Percentiles rank a stretch among this genome's conserved stretches.
Evolutionary conservation across 163 green algal genomes (phyloP).

Genomic region (Scenedesmus sp.): DNA sequence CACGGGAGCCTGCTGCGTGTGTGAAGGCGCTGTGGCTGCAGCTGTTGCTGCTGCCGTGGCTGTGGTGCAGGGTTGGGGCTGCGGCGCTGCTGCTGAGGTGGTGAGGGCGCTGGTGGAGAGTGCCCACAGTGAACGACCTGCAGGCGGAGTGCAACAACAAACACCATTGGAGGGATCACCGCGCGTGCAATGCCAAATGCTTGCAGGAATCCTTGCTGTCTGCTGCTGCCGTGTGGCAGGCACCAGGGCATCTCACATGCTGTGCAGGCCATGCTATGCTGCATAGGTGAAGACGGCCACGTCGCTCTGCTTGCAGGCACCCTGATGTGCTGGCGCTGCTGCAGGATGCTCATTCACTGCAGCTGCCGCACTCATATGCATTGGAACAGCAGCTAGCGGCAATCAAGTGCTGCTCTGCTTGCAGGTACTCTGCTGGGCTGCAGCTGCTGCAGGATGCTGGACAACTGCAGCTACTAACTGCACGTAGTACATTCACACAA

Average conservation of each 20-base stretch:
- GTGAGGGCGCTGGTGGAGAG: background rate
- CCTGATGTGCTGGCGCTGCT: background rate
- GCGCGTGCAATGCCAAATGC: background rate
- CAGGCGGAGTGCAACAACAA: background rate
- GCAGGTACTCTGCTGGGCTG: too few relatives aligned
- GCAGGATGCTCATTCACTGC: background rate
- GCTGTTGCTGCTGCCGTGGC: slow-evolving; percentile 4
- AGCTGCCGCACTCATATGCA: background rate
- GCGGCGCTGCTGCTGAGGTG: background rate
- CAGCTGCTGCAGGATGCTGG: too few relatives aligned
- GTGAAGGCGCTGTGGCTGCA: background rate
- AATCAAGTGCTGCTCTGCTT: background rate
- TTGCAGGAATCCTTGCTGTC: background rate
- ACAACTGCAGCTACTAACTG: too few relatives aligned
- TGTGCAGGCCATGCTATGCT: background rate
- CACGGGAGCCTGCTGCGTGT: background rate
- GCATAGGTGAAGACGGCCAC: background rate
- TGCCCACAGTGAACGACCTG: background rate
- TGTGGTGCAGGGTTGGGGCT: background rate
- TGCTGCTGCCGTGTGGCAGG: background rate
- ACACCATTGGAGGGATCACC: too few relatives aligned
- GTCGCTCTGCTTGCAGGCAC: background rate
- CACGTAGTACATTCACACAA: too few relatives aligned
- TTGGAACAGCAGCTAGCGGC: background rate
- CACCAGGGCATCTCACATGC: background rate